phyloP scores from a whole-genome alignment of 495 filamentous ascomycete species.

The Pyrenula massariospora region DNA sequence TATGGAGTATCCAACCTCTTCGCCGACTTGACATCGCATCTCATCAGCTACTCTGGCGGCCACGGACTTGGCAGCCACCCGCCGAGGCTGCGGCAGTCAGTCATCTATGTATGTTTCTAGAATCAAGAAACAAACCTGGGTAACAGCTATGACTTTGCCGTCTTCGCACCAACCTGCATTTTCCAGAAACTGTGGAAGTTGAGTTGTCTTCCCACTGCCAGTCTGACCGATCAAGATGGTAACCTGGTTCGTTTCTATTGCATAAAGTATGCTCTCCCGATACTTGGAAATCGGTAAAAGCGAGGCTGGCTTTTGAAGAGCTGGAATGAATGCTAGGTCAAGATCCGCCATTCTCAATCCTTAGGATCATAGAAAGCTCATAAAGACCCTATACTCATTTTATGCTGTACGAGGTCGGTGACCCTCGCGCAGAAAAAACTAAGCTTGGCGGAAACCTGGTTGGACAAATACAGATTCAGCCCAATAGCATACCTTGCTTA shows the following conservation, averaged over 20 bases:
- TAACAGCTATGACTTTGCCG: constrained; percentile 74
- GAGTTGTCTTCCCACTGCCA: constrained; percentile 85
- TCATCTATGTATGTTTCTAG: not conserved
- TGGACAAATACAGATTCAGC: too few species aligned
- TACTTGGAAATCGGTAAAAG: constrained; percentile 71
- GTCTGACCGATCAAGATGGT: constrained; percentile 83
- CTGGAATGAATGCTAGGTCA: constrained; percentile 55
- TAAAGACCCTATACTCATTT: not conserved
- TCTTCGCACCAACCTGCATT: constrained; percentile 82
- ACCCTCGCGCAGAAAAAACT: constrained; percentile 60
- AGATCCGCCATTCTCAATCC: constrained; percentile 55
- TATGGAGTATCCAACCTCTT: constrained; percentile 94
- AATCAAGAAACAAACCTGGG: constrained; percentile 53
- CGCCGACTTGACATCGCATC: constrained; percentile 78
- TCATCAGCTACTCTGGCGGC: constrained; percentile 87
- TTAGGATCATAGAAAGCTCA: constrained; percentile 22
- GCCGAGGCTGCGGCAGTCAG: constrained; percentile 55
- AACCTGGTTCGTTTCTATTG: constrained; percentile 65
- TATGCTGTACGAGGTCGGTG: too few species aligned
- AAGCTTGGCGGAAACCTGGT: constrained; percentile 70
- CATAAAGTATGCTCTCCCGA: constrained; percentile 59
- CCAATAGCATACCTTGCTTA: too few species aligned
- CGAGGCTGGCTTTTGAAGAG: constrained; percentile 65
- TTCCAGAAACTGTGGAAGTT: constrained; percentile 79
- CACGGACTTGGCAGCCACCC: constrained; percentile 88